Base-by-base conservation (phyloP, 1,284 basidiomycete species). In the Trametes polyzona region DNA sequence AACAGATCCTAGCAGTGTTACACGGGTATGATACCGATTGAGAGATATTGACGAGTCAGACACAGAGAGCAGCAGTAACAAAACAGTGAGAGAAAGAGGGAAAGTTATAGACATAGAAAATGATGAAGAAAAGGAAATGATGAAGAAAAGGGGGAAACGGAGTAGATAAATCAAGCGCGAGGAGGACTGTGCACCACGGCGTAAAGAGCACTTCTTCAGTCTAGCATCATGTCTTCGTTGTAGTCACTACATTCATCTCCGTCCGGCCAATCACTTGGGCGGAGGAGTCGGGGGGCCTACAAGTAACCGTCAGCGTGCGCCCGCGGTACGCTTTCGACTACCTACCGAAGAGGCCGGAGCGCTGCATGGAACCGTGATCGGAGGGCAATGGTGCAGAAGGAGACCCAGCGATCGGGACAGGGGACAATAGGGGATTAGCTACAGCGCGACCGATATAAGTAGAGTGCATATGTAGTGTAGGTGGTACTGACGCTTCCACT, bases 281-380 rank as follows among this genome's bases (percentile, higher is more conserved):
- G 84, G 83, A 5, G 84, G 84, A 1, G 83, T 81, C 4, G 79
- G 76, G 0, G 84, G 84, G 1, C 83, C 83, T 85, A 59, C 12
- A 43, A 19, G 21, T 21, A 33, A 32, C 23, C 19, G 27, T 12
- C 19, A 11, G 35, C 16, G 27, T 17, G 21, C 8, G 2, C 44
- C 8, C 16, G 23, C 12, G 47, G 23, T 3, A 19, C 4, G 29
- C 6, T 4, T 8, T 19, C 1, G 9, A 19, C 27, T 21, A 32
- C 74, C 41, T 37, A 87, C 87, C 88, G 65, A 90, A 90, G 24
- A 90, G 76, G 29, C 88, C 87, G 39, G 76, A 65, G 55, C 83
- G 79, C 11, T 78, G 33, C 8, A 49, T 73, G 16, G 82, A 75
- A 11, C 67, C 52, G 2, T 80, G 73, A 43, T 76, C 69, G 3